phyloP scores from a whole-genome alignment of 495 filamentous ascomycete genomes.

The Cercophora sp. region DNA sequence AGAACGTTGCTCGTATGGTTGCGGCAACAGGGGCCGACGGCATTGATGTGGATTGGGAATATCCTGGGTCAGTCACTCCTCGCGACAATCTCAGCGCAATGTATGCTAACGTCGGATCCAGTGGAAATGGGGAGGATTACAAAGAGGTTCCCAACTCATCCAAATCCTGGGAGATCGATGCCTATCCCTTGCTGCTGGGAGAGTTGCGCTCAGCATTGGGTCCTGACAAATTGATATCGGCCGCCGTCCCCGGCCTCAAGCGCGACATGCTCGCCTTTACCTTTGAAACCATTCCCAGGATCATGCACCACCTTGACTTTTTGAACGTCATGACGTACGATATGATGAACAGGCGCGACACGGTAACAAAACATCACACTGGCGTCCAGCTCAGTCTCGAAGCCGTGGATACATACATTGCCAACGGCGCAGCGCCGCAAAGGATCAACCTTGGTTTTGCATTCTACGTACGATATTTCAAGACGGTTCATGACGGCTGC shows the following conservation, averaged over 20 bases:
- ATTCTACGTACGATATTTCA: constrained; percentile 72
- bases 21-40: constrained; percentile 58
- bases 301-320: constrained; percentile 64
- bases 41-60: constrained; percentile 77
- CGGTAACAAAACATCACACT: constrained; percentile 63
- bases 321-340: constrained; percentile 81
- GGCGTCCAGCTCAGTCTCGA: constrained; percentile 53
- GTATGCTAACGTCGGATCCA: no score
- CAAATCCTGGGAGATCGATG: constrained; percentile 58
- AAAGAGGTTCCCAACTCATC: constrained; percentile 59
- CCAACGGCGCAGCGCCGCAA: constrained; percentile 50
- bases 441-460: constrained; percentile 71
- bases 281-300: constrained; percentile 54
- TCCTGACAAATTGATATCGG: constrained; percentile 58
- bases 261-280: constrained; percentile 74
- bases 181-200: constrained; percentile 60
- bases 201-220: constrained; percentile 59
- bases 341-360: constrained; percentile 71
- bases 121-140: constrained; percentile 75
- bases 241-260: constrained; percentile 64
- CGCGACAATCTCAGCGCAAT: no score
- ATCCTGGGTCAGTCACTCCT: constrained; percentile 53
- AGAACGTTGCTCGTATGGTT: constrained; percentile 62
- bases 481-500: constrained; percentile 49
- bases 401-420: constrained; percentile 56